phyloP scores from a whole-genome alignment of 768 basidiomycete genomes.

The Thelephora aurantiotincta region DNA sequence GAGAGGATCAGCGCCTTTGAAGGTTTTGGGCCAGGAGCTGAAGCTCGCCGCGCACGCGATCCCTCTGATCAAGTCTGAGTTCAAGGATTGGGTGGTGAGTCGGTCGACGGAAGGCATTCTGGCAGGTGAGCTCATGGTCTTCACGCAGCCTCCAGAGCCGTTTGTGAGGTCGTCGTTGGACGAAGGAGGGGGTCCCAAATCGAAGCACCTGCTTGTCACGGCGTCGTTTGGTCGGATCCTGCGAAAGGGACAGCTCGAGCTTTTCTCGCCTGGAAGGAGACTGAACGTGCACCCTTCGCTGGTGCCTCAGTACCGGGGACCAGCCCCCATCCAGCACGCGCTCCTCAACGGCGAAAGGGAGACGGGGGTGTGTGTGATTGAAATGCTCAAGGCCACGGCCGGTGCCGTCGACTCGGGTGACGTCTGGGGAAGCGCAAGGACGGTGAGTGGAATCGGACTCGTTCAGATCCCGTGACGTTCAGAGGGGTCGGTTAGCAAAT shows the following conservation, averaged over 20 bases:
- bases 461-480: slow-evolving; percentile 1
- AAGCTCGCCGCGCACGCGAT: slow-evolving; percentile 44
- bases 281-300: slow-evolving; percentile 88
- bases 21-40: slow-evolving; percentile 37
- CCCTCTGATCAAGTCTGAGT: slow-evolving; percentile 42
- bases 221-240: slow-evolving; percentile 90
- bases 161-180: slow-evolving; percentile 14
- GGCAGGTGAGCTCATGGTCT: not conserved
- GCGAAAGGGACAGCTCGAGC: slow-evolving; percentile 39
- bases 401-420: slow-evolving; percentile 66
- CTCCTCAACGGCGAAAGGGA: slow-evolving; percentile 50
- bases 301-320: slow-evolving; percentile 77
- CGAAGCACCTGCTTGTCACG: slow-evolving; percentile 55
- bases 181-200: slow-evolving; percentile 10
- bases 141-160: slow-evolving; percentile 23
- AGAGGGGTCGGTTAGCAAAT: slow-evolving; percentile 28
- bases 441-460: slow-evolving; percentile 29
- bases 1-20: slow-evolving; percentile 48
- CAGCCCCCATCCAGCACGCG: slow-evolving; percentile 81
- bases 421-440: slow-evolving; percentile 39
- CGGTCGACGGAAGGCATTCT: not conserved
- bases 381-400: slow-evolving; percentile 51
- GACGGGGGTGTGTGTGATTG: slow-evolving; percentile 73
- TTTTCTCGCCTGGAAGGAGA: slow-evolving; percentile 42
- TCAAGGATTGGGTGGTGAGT: slow-evolving; percentile 52